Conservation (phyloP, 371 early-diverging fungal species). For the Coelomomyces lativittatus region DNA sequence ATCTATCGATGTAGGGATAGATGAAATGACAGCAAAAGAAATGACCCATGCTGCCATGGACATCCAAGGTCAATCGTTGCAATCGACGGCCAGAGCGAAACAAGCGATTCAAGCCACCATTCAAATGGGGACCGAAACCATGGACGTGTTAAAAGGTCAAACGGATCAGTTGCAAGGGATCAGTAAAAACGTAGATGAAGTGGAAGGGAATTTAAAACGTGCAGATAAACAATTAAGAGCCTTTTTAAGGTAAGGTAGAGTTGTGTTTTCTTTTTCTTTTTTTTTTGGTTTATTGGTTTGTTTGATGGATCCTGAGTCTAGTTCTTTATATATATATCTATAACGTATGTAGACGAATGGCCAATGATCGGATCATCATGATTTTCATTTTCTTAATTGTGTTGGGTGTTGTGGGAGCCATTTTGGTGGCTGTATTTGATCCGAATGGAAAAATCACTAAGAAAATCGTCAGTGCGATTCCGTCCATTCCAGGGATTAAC, state of each 20-base stretch:
- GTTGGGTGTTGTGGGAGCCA: conserved; percentile 19
- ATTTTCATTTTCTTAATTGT: conserved; percentile 25
- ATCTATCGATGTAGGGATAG: conserved; percentile 5
- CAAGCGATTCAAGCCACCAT: conserved; percentile 20
- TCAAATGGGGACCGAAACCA: conserved; percentile 20
- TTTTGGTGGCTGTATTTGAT: conserved; percentile 7
- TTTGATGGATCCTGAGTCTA: no score
- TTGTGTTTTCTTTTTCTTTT: no score
- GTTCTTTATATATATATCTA: no score
- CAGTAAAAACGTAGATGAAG: conserved; percentile 20
- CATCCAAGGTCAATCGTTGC: conserved; percentile 21
- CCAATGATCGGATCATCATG: conserved; percentile 32
- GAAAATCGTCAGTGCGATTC: no score
- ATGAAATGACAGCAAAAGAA: conserved; percentile 30
- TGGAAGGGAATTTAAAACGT: conserved; percentile 29
- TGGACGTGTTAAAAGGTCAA: conserved; percentile 19
- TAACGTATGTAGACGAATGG: conserved; percentile 7
- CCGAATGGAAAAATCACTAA: not conserved
- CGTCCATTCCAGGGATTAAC: no score
- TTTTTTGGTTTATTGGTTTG: not conserved
- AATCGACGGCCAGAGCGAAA: conserved; percentile 14
- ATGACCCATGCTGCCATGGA: conserved; percentile 15
- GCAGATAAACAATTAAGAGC: conserved; percentile 35
- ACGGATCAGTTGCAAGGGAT: conserved; percentile 26
- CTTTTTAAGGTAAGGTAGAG: conserved; percentile 14